These are phyloP conservation scores for Cystofilobasidium capitatum DNA, from an alignment of 768 basidiomycete species.

Conservation along the genomic window DNA sequence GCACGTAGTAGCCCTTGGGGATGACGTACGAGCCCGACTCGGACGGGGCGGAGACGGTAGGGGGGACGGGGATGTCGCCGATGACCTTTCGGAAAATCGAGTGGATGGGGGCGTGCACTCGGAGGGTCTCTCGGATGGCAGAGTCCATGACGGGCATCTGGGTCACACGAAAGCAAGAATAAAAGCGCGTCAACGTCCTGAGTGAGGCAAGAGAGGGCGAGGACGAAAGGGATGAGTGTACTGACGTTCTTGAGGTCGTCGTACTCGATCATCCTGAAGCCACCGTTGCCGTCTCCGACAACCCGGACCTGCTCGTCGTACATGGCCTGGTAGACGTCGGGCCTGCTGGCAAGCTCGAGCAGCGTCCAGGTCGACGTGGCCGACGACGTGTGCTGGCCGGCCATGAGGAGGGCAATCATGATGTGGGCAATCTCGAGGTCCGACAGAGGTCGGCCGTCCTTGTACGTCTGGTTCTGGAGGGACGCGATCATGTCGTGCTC, in stretches of 20 bases:
- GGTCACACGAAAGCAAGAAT: neutral
- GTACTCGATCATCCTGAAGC: slow-evolving; percentile 66
- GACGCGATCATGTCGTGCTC: slow-evolving; percentile 89
- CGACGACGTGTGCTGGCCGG: slow-evolving; percentile 96
- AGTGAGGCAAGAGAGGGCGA: neutral
- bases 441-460: slow-evolving; percentile 60
- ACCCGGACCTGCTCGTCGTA: slow-evolving; percentile 81
- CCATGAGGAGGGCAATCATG: slow-evolving; percentile 98
- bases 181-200: neutral
- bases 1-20: slow-evolving; percentile 74
- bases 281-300: slow-evolving; percentile 71
- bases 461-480: slow-evolving; percentile 72
- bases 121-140: slow-evolving; percentile 69
- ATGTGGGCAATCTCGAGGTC: slow-evolving; percentile 96
- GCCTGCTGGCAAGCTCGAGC: slow-evolving; percentile 70
- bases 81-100: slow-evolving; percentile 72
- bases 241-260: slow-evolving; percentile 60
- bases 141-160: slow-evolving; percentile 73
- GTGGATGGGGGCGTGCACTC: slow-evolving; percentile 87
- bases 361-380: slow-evolving; percentile 83
- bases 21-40: slow-evolving; percentile 63
- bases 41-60: slow-evolving; percentile 65
- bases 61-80: slow-evolving; percentile 69
- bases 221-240: neutral
- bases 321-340: slow-evolving; percentile 62